Evolutionary conservation across 176 grass and related monocot genomes (phyloP).

Genomic region (Hyparrhenia diplandra): DNA sequence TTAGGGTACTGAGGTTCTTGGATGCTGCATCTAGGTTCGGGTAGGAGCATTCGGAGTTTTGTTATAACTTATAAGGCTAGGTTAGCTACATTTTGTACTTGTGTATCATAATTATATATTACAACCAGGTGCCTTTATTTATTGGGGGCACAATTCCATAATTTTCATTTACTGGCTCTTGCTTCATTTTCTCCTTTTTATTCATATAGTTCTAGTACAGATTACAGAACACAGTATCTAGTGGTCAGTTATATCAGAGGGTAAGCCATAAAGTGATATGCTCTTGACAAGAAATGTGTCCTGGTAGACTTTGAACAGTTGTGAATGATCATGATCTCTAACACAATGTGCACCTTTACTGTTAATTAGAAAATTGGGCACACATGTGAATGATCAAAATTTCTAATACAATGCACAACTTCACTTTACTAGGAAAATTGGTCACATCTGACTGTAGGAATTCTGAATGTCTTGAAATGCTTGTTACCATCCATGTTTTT

Average conservation of each 20-base stretch:
- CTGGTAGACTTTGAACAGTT: background rate
- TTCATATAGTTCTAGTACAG: background rate
- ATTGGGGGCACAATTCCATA: slow-evolving; percentile 2
- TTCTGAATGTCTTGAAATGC: background rate
- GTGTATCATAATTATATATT: slow-evolving; percentile 49
- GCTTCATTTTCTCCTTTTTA: background rate
- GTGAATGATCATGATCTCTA: background rate
- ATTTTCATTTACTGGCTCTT: background rate
- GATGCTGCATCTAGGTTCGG: slow-evolving; percentile 13
- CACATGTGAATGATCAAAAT: background rate
- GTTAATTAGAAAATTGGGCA: background rate
- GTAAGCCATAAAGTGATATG: background rate
- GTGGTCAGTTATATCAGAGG: background rate
- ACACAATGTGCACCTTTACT: background rate
- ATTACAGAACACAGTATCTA: background rate
- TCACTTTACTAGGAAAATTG: background rate
- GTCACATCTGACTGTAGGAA: background rate
- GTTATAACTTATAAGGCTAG: slow-evolving; percentile 9
- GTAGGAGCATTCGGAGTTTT: slow-evolving; percentile 12
- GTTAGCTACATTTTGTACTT: slow-evolving; percentile 24
- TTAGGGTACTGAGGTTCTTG: background rate
- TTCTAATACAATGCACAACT: background rate
- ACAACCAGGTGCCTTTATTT: slow-evolving; percentile 31
- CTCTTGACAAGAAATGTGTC: background rate
- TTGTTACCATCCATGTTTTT: background rate